A percentile compares a stretch with the other conserved stretches of the same genome.
These are phyloP conservation scores for Lenzites betulinus DNA, from an alignment of 768 basidiomycete species.

Conservation along the genomic window DNA sequence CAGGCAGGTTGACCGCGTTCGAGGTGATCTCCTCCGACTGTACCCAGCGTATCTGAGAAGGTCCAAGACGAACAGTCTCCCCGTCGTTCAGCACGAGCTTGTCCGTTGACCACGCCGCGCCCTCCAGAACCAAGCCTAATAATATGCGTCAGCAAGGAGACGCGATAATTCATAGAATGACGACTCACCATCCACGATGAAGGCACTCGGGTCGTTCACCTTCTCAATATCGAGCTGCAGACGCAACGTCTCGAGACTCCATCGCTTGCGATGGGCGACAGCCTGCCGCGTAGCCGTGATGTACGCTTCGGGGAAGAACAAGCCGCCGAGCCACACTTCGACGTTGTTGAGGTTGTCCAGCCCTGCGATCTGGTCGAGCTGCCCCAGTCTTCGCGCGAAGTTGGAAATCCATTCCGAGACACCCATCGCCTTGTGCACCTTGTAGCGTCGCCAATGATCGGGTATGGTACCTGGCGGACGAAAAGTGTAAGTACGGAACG, in stretches of 20 bases:
- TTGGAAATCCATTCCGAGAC: constrained; percentile 87
- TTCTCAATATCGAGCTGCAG: constrained; percentile 81
- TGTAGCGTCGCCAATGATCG: constrained; percentile 85
- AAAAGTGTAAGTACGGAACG: not conserved
- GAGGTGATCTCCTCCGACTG: constrained; percentile 47
- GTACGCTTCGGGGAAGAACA: constrained; percentile 97
- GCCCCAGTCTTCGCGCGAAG: constrained; percentile 76
- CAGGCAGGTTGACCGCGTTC: constrained; percentile 76
- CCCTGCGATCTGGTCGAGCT: constrained; percentile 72
- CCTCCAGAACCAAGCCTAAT: constrained; percentile 83
- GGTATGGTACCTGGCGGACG: constrained; percentile 74
- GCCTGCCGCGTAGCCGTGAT: constrained; percentile 94
- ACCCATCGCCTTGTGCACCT: constrained; percentile 78
- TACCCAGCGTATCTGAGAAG: constrained; percentile 89
- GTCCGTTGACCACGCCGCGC: constrained; percentile 73
- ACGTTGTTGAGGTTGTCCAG: constrained; percentile 65
- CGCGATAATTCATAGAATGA: not conserved
- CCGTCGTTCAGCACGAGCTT: constrained; percentile 84
- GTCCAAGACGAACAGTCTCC: constrained; percentile 70
- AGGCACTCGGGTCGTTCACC: constrained; percentile 75
- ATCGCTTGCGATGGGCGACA: constrained; percentile 89
- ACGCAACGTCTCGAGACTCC: constrained; percentile 88
- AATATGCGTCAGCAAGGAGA: constrained; percentile 7
- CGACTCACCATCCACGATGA: constrained; percentile 82
- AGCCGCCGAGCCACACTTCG: constrained; percentile 89